Evolutionary conservation across 768 basidiomycete species (phyloP), one percentile per base, ranked within the genome.

Genomic region (Leccinum boreale): DNA sequence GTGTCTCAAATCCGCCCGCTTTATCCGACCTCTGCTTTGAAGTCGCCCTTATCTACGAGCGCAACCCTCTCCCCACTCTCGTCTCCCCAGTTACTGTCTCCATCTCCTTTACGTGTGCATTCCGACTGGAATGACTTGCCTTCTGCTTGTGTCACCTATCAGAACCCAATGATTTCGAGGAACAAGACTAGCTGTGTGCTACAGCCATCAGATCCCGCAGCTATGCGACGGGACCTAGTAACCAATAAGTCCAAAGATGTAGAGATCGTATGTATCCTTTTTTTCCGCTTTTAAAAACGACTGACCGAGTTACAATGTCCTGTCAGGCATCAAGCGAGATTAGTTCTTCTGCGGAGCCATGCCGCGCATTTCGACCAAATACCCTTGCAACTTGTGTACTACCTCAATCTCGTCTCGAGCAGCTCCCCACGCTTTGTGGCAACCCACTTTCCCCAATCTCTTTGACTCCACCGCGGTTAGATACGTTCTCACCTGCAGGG

Each of bases 321-420:
- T 56, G 54, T 19, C 58, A 78, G 75, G 63, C 67, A 11, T 68
- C 72, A 2, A 67, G 65, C 47, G 58, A 58, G 31, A 48, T 64
- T 24, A 67, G 55, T 47, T 67, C 74, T 35, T 52, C 26, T 10
- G 35, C 5, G 28, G 24, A 54, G 19, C 39, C 21, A 26, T 26
- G 52, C 28, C 42, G 28, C 44, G 12, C 55, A 23, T 19, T 29
- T 26, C 52, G 52, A 52, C 50, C 28, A 29, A 33, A 45, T 44
- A 21, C 14, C 28, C 39, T 56, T 52, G 35, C 28, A 23, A 39
- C 50, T 33, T 21, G 46, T 31, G 24, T 19, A n/a, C 10, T n/a
- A 8, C 10, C 58, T 29, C 50, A 23, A 26, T 29, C 55, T 29
- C 28, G 26, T 45, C 33, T 62, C 1, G 53, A 56, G 29, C 55